These are phyloP conservation scores for Notholithocarpus densiflorus DNA, from an alignment of 306 rosid species.

Conservation along the genomic window DNA sequence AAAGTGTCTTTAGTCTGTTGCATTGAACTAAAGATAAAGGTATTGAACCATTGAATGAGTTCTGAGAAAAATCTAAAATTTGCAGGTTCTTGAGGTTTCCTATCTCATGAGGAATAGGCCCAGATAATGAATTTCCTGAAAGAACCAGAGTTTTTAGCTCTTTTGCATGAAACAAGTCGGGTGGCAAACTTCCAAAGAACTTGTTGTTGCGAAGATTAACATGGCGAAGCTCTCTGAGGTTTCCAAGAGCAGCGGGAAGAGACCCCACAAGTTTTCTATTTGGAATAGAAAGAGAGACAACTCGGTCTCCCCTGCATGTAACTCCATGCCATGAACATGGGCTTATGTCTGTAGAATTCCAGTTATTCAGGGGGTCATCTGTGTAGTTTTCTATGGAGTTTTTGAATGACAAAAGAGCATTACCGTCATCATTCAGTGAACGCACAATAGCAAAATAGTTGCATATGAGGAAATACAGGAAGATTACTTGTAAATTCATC, in stretches of 20 bases:
- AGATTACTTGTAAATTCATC: slow-evolving; percentile 26
- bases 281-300: slow-evolving; percentile 23
- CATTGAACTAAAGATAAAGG: slow-evolving; percentile 36
- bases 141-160: slow-evolving; percentile 48
- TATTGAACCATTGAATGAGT: slow-evolving; percentile 46
- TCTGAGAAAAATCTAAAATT: slow-evolving; percentile 48
- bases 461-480: slow-evolving; percentile 19
- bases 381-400: neutral
- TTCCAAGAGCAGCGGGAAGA: slow-evolving; percentile 25
- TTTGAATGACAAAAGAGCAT: slow-evolving; percentile 30
- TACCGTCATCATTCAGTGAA: slow-evolving; percentile 28
- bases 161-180: slow-evolving; percentile 36
- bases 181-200: slow-evolving; percentile 33
- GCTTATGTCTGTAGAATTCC: slow-evolving; percentile 26
- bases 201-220: slow-evolving; percentile 24
- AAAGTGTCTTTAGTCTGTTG: slow-evolving; percentile 36
- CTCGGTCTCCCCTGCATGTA: slow-evolving; percentile 19
- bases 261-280: slow-evolving; percentile 22
- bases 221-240: slow-evolving; percentile 19
- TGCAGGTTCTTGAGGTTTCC: slow-evolving; percentile 43
- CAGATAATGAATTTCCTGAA: slow-evolving; percentile 51
- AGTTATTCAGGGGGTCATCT: slow-evolving; percentile 12
- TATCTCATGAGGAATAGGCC: slow-evolving; percentile 35
- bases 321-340: slow-evolving; percentile 38
- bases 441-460: slow-evolving; percentile 10